Evolutionary conservation across 352 stramenopile genomes (phyloP).

Genomic region (Thalassiosira exigua): DNA sequence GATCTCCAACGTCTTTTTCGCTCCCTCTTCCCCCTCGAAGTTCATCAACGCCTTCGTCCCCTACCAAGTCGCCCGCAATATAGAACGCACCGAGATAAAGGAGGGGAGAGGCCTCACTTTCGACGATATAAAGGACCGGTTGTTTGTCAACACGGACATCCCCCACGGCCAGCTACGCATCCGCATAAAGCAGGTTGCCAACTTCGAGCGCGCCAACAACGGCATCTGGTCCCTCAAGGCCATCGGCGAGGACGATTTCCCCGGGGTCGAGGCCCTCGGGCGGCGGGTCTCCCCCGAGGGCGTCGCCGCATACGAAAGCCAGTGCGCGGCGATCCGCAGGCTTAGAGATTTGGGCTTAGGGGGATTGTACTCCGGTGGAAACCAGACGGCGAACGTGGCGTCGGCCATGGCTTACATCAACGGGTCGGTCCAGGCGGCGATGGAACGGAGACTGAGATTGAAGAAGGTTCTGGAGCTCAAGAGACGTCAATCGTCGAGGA

Average conservation of each 20-base stretch:
- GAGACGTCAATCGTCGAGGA: conserved; percentile 42
- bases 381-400: conserved; percentile 64
- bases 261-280: conserved; percentile 73
- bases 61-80: conserved; percentile 75
- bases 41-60: conserved; percentile 77
- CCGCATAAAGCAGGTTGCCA: conserved; percentile 79
- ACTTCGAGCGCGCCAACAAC: conserved; percentile 75
- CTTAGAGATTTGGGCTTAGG: conserved; percentile 76
- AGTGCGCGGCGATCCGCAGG: conserved; percentile 58
- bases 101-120: conserved; percentile 68
- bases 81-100: conserved; percentile 56
- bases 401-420: conserved; percentile 75
- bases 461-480: conserved; percentile 74
- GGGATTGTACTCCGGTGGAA: conserved; percentile 66
- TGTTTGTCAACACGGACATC: conserved; percentile 49
- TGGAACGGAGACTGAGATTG: conserved; percentile 70
- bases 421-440: conserved; percentile 63
- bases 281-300: conserved; percentile 77
- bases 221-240: conserved; percentile 74
- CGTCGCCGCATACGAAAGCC: conserved; percentile 73
- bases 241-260: conserved; percentile 77
- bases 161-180: conserved; percentile 65
- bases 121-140: conserved; percentile 68
- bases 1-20: not conserved
- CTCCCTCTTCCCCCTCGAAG: conserved; percentile 4